phyloP scores from a whole-genome alignment of 1,139 yeast species.

The Pichia cactophila region DNA sequence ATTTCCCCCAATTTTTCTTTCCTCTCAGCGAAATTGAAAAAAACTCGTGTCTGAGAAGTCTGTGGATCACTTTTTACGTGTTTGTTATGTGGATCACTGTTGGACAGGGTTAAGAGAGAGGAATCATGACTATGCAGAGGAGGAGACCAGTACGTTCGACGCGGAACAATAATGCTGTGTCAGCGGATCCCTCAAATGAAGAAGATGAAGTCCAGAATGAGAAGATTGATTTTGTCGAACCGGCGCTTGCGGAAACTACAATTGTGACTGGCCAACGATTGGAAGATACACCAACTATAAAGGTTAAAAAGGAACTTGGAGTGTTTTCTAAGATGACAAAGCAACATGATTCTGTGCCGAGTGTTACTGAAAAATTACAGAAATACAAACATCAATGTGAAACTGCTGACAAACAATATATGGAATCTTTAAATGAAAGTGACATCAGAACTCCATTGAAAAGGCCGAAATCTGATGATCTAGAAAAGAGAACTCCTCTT shows the following conservation, averaged over 20 bases:
- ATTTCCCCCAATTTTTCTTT: neutral
- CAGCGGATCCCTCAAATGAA: neutral
- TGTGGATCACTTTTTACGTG: neutral
- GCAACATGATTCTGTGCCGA: neutral
- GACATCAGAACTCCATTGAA: neutral
- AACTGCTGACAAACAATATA: neutral
- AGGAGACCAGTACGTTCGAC: neutral
- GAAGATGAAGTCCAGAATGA: neutral
- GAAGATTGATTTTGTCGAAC: constrained; percentile 40
- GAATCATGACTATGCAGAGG: neutral
- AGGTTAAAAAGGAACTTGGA: constrained; percentile 42
- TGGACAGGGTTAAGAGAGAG: neutral
- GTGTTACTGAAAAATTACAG: neutral
- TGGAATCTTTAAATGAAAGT: neutral
- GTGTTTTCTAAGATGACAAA: constrained; percentile 3
- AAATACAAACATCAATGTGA: neutral
- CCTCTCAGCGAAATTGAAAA: neutral
- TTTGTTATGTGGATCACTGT: neutral
- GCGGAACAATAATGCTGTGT: neutral
- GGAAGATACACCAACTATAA: constrained; percentile 52
- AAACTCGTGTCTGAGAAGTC: too few relatives aligned
- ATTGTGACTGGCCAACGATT: constrained; percentile 64
- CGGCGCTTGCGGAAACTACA: constrained; percentile 43
- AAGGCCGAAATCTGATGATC: constrained; percentile 6
- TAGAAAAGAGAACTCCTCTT: constrained; percentile 3